Evolutionary conservation across 306 rosid genomes (phyloP).

Genomic region (Casuarina glauca): DNA sequence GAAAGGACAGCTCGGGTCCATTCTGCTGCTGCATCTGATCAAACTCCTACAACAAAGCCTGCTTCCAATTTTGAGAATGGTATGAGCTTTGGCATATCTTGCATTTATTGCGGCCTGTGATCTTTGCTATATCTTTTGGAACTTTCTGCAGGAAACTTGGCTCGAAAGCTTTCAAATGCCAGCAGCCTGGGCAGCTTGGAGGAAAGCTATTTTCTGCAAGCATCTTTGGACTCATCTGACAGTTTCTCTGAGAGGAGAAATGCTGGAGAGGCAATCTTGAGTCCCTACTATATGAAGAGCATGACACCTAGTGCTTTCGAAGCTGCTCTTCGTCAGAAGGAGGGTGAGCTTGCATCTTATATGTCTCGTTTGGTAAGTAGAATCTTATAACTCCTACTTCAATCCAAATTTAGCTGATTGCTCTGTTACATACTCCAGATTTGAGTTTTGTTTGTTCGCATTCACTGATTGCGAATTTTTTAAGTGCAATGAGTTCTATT

Average conservation of each 20-base stretch:
- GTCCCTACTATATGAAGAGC: constrained; percentile 93
- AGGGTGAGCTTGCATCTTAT: constrained; percentile 98
- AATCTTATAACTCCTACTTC: constrained; percentile 21
- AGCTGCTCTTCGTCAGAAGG: constrained; percentile 98
- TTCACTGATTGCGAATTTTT: background rate
- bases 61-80: constrained; percentile 82
- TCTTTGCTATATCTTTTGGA: constrained; percentile 25
- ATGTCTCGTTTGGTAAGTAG: constrained; percentile 88
- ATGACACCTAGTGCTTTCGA: constrained; percentile 91
- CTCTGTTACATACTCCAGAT: constrained; percentile 12
- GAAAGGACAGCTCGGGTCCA: constrained; percentile 64
- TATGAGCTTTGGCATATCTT: constrained; percentile 34
- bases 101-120: constrained; percentile 20
- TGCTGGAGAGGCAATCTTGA: constrained; percentile 67
- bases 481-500: constrained; percentile 19
- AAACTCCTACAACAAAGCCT: constrained; percentile 48
- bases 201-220: constrained; percentile 96
- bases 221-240: constrained; percentile 87
- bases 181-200: constrained; percentile 94
- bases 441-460: constrained; percentile 11
- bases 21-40: constrained; percentile 58
- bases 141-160: constrained; percentile 61
- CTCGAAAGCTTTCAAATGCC: constrained; percentile 76
- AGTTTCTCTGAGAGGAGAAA: constrained; percentile 69
- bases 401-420: constrained; percentile 1